Conservation (phyloP, 192 early-diverging fungal genomes). For the Backusella sp. region DNA sequence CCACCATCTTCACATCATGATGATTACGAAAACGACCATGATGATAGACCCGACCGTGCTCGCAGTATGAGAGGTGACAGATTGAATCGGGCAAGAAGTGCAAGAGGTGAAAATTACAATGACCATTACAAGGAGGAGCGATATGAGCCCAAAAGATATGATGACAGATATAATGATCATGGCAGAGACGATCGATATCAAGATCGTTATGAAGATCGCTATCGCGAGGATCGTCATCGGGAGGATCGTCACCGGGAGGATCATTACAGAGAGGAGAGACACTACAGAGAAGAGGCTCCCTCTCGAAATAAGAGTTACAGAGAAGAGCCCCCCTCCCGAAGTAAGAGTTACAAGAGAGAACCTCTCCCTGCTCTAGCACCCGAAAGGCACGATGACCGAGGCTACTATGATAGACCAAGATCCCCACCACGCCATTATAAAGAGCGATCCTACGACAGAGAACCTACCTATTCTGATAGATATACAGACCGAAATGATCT, state of each 20-base stretch:
- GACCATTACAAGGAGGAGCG: not conserved
- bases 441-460: not conserved
- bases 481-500: not conserved
- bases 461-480: not conserved
- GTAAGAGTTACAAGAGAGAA: not conserved
- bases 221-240: not conserved
- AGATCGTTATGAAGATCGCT: not conserved
- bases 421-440: not conserved
- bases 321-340: not conserved
- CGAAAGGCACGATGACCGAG: not conserved
- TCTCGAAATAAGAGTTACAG: not conserved
- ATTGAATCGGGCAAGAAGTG: not conserved
- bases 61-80: not conserved
- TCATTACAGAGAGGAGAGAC: not conserved
- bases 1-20: not conserved
- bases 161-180: not conserved
- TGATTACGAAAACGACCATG: not conserved
- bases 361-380: not conserved
- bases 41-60: not conserved
- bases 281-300: not conserved
- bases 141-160: not conserved
- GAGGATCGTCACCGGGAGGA: not conserved
- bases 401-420: not conserved
- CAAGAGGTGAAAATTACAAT: not conserved
- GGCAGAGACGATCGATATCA: not conserved